phyloP scores from a whole-genome alignment of 768 basidiomycete species.

The Auriscalpium orientale region DNA sequence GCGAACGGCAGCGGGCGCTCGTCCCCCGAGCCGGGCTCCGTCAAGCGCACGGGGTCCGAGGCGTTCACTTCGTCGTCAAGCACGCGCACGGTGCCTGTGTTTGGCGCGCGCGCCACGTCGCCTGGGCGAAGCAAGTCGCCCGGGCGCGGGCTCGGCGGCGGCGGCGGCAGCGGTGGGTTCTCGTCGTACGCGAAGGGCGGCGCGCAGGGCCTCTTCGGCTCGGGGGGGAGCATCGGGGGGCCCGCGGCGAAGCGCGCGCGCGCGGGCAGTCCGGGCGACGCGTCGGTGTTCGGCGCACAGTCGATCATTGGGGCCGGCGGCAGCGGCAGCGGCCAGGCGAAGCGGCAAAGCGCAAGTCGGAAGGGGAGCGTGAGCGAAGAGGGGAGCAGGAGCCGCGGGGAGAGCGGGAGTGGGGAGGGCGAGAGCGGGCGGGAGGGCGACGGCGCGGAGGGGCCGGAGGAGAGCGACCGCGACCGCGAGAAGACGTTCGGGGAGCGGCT shows the following conservation, averaged over 20 bases:
- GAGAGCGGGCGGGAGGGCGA: constrained; percentile 14
- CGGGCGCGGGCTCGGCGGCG: constrained; percentile 30
- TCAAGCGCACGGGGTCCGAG: constrained; percentile 42
- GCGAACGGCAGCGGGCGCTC: constrained; percentile 12
- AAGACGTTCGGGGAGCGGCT: constrained; percentile 56
- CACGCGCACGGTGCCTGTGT: constrained; percentile 5
- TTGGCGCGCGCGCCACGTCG: not conserved
- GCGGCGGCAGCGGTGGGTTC: constrained; percentile 45
- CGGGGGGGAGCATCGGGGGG: constrained; percentile 18
- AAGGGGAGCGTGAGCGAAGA: constrained; percentile 22
- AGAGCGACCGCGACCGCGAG: not conserved
- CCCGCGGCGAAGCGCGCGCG: constrained; percentile 50
- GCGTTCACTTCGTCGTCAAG: constrained; percentile 41
- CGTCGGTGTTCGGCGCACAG: not conserved
- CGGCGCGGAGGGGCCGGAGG: constrained; percentile 1
- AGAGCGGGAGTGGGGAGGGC: constrained; percentile 1
- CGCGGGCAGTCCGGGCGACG: constrained; percentile 34
- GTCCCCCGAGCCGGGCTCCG: constrained; percentile 7
- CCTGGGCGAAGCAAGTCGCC: constrained; percentile 48
- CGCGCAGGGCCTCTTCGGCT: constrained; percentile 35
- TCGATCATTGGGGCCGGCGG: constrained; percentile 14
- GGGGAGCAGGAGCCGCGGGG: constrained; percentile 12
- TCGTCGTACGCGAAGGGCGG: constrained; percentile 49
- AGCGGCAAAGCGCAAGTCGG: constrained; percentile 6
- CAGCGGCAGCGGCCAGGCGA: constrained; percentile 12